These are phyloP conservation scores for Teratosphaeriaceae sp. DNA, from an alignment of 2,329 filamentous ascomycete species.

Conservation along the genomic window DNA sequence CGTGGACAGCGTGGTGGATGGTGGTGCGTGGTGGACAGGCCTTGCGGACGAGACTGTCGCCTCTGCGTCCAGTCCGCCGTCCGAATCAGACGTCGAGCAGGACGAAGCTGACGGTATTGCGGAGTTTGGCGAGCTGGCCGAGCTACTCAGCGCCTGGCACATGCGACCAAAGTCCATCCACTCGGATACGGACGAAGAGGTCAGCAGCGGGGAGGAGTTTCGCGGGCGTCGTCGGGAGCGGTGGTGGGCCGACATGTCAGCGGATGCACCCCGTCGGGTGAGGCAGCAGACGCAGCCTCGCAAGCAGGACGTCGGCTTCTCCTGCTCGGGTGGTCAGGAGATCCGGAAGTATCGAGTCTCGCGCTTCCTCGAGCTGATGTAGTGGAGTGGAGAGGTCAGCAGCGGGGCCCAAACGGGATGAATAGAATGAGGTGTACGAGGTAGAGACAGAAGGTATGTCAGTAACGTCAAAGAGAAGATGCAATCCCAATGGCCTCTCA, in stretches of 20 bases:
- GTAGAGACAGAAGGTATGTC: too few species aligned
- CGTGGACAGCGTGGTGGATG: too few species aligned
- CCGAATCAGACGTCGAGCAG: not conserved
- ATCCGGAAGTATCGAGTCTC: too few species aligned
- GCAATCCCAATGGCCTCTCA: too few species aligned
- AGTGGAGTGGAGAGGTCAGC: too few species aligned
- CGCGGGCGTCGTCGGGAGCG: not conserved
- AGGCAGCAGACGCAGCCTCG: not conserved
- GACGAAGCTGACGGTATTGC: not conserved
- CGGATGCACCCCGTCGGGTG: not conserved
- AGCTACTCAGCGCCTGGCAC: not conserved
- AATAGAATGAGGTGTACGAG: too few species aligned
- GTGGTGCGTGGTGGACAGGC: not conserved
- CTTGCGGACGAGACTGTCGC: too few species aligned
- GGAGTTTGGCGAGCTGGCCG: not conserved
- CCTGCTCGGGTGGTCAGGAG: too few species aligned
- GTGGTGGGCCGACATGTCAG: not conserved
- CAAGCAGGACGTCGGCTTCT: too few species aligned
- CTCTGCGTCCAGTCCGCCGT: not conserved
- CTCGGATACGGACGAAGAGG: not conserved
- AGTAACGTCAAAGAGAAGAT: too few species aligned
- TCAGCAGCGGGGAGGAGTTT: not conserved
- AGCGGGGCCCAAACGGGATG: too few species aligned
- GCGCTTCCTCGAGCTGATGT: too few species aligned
- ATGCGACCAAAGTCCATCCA: not conserved